Percentiles rank a stretch among this genome's conserved stretches.
phyloP scores from a whole-genome alignment of 352 stramenopile genomes.

The Globisporangium viniferum region DNA sequence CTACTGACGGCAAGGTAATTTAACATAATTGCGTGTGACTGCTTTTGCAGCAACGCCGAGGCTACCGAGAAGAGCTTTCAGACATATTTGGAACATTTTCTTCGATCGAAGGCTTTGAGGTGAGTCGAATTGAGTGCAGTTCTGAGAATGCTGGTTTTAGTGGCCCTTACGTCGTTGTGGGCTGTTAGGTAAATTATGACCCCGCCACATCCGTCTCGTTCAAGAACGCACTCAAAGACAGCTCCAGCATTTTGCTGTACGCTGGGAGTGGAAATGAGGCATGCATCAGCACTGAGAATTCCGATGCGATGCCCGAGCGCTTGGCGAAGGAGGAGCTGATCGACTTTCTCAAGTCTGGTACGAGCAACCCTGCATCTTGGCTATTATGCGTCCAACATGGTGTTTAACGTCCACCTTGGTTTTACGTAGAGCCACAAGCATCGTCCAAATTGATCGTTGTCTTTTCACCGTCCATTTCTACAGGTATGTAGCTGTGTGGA shows the following conservation, averaged over 20 bases:
- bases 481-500: slow-evolving; percentile 21
- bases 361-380: not conserved
- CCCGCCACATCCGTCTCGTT: slow-evolving; percentile 32
- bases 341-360: slow-evolving; percentile 31
- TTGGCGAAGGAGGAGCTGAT: slow-evolving; percentile 29
- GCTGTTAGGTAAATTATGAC: slow-evolving; percentile 31
- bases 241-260: slow-evolving; percentile 41
- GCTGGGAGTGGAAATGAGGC: slow-evolving; percentile 33
- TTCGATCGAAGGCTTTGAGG: slow-evolving; percentile 38
- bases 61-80: slow-evolving; percentile 52
- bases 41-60: slow-evolving; percentile 15
- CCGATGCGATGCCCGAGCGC: slow-evolving; percentile 29
- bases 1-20: not conserved
- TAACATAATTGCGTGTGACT: not conserved
- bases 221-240: slow-evolving; percentile 24
- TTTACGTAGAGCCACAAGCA: slow-evolving; percentile 7
- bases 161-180: not conserved
- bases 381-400: not conserved
- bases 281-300: slow-evolving; percentile 30
- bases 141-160: not conserved
- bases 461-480: slow-evolving; percentile 25
- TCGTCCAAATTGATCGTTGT: slow-evolving; percentile 34
- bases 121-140: slow-evolving; percentile 13
- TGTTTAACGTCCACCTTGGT: not conserved
- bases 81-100: slow-evolving; percentile 40